Evolutionary conservation across 768 basidiomycete genomes (phyloP).

Genomic region (Boletus coccyginus): DNA sequence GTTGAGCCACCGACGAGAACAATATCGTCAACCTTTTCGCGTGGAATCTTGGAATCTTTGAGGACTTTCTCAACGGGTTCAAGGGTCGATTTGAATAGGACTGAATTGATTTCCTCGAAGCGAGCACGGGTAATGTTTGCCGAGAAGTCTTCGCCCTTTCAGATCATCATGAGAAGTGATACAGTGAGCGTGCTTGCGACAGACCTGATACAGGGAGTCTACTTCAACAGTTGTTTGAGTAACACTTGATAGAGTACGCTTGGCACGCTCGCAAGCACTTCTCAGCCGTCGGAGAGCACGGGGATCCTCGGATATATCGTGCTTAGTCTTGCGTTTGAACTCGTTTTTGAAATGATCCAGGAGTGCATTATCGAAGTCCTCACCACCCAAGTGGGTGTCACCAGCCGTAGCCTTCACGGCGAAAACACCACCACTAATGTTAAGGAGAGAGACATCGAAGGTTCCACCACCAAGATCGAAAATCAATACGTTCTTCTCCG

Average conservation of each 20-base stretch:
- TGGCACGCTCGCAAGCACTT: conserved; percentile 98
- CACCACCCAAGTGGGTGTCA: conserved; percentile 99
- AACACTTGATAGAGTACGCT: conserved; percentile 97
- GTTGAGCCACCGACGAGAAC: conserved; percentile 99
- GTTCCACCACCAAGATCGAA: conserved; percentile 99
- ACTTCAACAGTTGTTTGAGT: conserved; percentile 99
- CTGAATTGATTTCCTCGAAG: conserved; percentile 99
- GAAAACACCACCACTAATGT: conserved; percentile 97
- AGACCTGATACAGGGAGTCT: conserved; percentile 93
- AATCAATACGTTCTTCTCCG: conserved; percentile 97
- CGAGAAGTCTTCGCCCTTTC: conserved; percentile 93
- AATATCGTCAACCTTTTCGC: conserved; percentile 97
- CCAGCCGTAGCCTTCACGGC: conserved; percentile 99
- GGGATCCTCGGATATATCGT: conserved; percentile 94
- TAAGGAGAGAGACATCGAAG: conserved; percentile 98
- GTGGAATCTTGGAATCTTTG: conserved; percentile 97
- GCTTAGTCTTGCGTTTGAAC: conserved; percentile 97
- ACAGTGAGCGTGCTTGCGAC: conserved; percentile 14
- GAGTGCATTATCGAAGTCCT: conserved; percentile 99
- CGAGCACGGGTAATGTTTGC: conserved; percentile 99
- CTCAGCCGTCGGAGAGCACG: conserved; percentile 95
- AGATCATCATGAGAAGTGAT: conserved; percentile 8
- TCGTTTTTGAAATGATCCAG: conserved; percentile 99
- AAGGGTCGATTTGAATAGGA: conserved; percentile 93
- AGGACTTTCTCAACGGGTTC: conserved; percentile 99